Percentiles rank a stretch among this genome's conserved stretches.
These are phyloP conservation scores for Terfezia claveryi DNA, from an alignment of 495 filamentous ascomycete species.

Conservation along the genomic window DNA sequence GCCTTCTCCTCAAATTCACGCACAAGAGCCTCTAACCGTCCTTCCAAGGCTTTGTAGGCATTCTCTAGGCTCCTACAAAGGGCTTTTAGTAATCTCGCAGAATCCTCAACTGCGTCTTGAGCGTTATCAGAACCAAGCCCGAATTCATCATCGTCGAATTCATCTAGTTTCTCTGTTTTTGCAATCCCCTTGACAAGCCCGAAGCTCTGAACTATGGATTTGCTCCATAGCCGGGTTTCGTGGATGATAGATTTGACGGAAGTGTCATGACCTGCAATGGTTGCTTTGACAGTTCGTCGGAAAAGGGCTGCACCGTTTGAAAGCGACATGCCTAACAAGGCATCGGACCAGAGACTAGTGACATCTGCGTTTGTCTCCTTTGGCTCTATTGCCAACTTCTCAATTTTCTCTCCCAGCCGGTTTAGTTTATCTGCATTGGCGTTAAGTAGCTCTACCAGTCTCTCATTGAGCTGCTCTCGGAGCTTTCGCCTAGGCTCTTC, in stretches of 20 bases:
- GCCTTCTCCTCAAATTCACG: slow-evolving; percentile 22
- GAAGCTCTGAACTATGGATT: slow-evolving; percentile 37
- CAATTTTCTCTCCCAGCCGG: slow-evolving; percentile 33
- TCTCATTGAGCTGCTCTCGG: slow-evolving; percentile 42
- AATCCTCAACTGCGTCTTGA: slow-evolving; percentile 49
- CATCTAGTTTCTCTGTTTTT: slow-evolving; percentile 38
- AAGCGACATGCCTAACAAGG: slow-evolving; percentile 26
- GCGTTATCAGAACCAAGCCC: slow-evolving; percentile 27
- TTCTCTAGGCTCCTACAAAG: slow-evolving; percentile 33
- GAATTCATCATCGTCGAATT: slow-evolving; percentile 37
- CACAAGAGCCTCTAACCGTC: slow-evolving; percentile 29
- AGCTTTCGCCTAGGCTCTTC: slow-evolving; percentile 23
- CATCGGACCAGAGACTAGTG: slow-evolving; percentile 11
- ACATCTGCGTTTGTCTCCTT: slow-evolving; percentile 31
- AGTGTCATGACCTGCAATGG: slow-evolving; percentile 42
- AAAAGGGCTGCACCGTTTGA: slow-evolving; percentile 33
- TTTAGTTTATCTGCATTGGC: slow-evolving; percentile 34
- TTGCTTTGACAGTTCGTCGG: slow-evolving; percentile 29
- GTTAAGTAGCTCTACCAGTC: slow-evolving; percentile 36
- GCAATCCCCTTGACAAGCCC: slow-evolving; percentile 29
- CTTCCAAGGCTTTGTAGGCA: slow-evolving; percentile 38
- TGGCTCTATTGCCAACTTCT: slow-evolving; percentile 26
- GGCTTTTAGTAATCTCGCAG: slow-evolving; percentile 36
- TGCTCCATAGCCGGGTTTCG: slow-evolving; percentile 46
- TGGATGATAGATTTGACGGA: slow-evolving; percentile 35